Percentiles rank a stretch among this genome's conserved stretches.
Conservation (phyloP, 768 basidiomycete species). For the Serendipita sp. region DNA sequence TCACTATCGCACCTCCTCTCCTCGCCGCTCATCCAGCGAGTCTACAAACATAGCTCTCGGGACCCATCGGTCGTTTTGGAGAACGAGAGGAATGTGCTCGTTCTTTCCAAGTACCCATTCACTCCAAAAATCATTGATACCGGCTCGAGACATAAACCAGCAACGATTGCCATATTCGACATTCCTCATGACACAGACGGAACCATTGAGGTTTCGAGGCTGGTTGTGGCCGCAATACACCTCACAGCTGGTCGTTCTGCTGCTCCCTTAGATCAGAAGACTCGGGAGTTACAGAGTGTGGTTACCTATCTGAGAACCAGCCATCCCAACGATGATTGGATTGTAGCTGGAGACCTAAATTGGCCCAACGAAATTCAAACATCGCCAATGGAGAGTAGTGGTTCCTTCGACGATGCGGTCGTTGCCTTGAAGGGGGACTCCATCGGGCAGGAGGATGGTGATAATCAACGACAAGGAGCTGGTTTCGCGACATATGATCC, state of each 20-base stretch:
- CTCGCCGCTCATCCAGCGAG: not conserved
- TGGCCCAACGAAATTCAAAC: conserved; percentile 9
- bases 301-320: conserved; percentile 7
- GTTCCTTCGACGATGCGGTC: conserved; percentile 8
- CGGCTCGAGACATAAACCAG: conserved; percentile 14
- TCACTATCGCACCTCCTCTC: conserved; percentile 8
- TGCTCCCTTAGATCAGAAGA: conserved; percentile 10
- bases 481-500: conserved; percentile 14
- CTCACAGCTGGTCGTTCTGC: conserved; percentile 13
- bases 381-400: not conserved
- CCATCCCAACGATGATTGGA: conserved; percentile 11
- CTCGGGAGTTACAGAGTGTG: conserved; percentile 11
- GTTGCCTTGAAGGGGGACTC: not conserved
- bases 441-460: too few relatives aligned
- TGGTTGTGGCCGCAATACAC: conserved; percentile 15
- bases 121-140: conserved; percentile 11
- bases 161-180: conserved; percentile 7
- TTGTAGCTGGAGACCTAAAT: conserved; percentile 15
- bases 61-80: conserved; percentile 11
- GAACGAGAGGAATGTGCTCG: conserved; percentile 14
- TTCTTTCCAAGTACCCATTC: conserved; percentile 11
- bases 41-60: conserved; percentile 11
- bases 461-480: too few relatives aligned
- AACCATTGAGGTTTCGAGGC: not conserved
- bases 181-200: too few relatives aligned